Conservation (phyloP, 306 rosid genomes). For the Vigna trinervia region DNA sequence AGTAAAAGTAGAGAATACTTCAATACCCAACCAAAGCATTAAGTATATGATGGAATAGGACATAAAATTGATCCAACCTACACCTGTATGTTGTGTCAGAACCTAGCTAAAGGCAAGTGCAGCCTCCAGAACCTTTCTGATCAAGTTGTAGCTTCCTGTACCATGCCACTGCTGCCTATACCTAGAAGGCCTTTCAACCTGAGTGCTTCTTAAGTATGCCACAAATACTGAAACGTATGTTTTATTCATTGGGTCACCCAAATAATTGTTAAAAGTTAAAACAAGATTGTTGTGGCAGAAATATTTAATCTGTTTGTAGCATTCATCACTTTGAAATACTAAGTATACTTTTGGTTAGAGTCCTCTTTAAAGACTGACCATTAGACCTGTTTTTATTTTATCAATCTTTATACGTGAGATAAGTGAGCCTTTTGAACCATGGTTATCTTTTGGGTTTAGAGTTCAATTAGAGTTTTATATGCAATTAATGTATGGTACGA, state of each 20-base stretch:
- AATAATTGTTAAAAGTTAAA: slow-evolving; percentile 1
- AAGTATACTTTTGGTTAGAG: neutral
- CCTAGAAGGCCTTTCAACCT: neutral
- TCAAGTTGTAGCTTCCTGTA: neutral
- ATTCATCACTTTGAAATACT: neutral
- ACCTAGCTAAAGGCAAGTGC: slow-evolving; percentile 10
- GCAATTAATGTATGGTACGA: slow-evolving; percentile 3
- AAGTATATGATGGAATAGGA: neutral
- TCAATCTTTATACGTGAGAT: slow-evolving; percentile 18
- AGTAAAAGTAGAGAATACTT: neutral
- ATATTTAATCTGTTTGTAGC: slow-evolving; percentile 16
- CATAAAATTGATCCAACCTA: slow-evolving; percentile 21
- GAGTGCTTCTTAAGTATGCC: neutral
- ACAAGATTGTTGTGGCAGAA: neutral
- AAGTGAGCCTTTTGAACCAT: neutral
- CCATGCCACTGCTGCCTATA: neutral
- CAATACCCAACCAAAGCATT: neutral
- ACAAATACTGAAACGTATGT: neutral
- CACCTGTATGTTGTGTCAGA: neutral
- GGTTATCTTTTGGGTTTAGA: slow-evolving; percentile 17
- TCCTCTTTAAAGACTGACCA: slow-evolving; percentile 14
- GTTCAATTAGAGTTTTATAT: slow-evolving; percentile 23
- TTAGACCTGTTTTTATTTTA: slow-evolving; percentile 4
- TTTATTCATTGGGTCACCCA: neutral
- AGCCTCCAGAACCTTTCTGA: neutral